These are phyloP conservation scores for Tylopilus felleus DNA, from an alignment of 768 basidiomycete genomes.

Conservation along the genomic window DNA sequence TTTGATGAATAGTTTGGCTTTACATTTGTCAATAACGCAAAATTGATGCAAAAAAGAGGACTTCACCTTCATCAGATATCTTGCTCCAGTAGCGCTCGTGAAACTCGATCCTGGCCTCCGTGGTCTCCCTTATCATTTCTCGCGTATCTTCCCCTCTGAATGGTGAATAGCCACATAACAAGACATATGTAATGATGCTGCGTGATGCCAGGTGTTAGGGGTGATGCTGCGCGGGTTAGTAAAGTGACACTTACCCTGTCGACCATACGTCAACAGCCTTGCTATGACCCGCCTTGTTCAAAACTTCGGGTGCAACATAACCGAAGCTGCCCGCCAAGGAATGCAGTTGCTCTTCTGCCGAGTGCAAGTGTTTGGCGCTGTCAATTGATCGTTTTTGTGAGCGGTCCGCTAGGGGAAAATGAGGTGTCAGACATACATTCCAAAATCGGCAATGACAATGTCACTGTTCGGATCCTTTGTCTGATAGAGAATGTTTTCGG, in stretches of 20 bases:
- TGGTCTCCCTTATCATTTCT: slow-evolving; percentile 80
- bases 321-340: slow-evolving; percentile 80
- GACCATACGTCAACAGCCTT: slow-evolving; percentile 95
- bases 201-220: background rate
- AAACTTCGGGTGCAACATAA: slow-evolving; percentile 89
- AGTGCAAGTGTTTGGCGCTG: slow-evolving; percentile 81
- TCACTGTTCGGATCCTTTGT: slow-evolving; percentile 73
- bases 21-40: background rate
- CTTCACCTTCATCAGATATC: slow-evolving; percentile 67
- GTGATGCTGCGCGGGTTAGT: background rate
- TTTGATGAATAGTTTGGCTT: slow-evolving; percentile 84
- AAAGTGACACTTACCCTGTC: slow-evolving; percentile 60
- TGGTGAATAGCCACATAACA: slow-evolving; percentile 93
- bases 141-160: slow-evolving; percentile 82
- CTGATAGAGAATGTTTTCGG: slow-evolving; percentile 94
- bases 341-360: slow-evolving; percentile 65
- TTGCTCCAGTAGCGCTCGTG: slow-evolving; percentile 96
- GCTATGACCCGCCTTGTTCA: slow-evolving; percentile 79
- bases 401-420: background rate
- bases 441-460: slow-evolving; percentile 95
- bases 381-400: background rate
- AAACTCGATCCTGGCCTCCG: slow-evolving; percentile 80
- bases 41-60: background rate
- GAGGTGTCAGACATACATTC: slow-evolving; percentile 60
- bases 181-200: slow-evolving; percentile 92